Percentiles rank a stretch among this genome's conserved stretches.
These are phyloP conservation scores for Aristolochia californica DNA, from an alignment of 164 flowering plant species.

Conservation along the genomic window DNA sequence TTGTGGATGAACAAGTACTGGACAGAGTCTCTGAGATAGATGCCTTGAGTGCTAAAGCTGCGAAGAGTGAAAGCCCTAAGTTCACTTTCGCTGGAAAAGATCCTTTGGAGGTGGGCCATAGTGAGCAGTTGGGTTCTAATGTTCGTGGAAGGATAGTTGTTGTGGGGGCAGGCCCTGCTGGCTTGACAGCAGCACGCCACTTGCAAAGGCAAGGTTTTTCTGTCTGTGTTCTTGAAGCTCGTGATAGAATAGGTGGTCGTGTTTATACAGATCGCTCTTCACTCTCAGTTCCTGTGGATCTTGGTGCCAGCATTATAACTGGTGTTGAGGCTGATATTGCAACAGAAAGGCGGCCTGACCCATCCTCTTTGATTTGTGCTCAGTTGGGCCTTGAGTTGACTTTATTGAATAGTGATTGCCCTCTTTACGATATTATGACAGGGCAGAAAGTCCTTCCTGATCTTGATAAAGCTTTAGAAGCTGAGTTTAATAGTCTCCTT, in stretches of 20 bases:
- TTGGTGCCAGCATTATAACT: conserved; percentile 98
- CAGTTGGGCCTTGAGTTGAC: conserved; percentile 92
- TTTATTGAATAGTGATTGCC: conserved; percentile 89
- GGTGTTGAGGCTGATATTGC: conserved; percentile 98
- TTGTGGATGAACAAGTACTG: conserved; percentile 13
- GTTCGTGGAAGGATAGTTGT: conserved; percentile 49
- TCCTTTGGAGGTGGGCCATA: conserved; percentile 9
- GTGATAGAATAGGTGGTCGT: conserved; percentile 90
- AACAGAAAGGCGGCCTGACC: conserved; percentile 92
- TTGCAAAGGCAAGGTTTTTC: conserved; percentile 86
- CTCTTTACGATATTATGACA: conserved; percentile 81
- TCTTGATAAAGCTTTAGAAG: conserved; percentile 89
- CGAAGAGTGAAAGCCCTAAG: background rate
- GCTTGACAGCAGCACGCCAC: conserved; percentile 95
- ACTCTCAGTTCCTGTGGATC: conserved; percentile 96
- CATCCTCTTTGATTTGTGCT: conserved; percentile 86
- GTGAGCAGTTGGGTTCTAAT: conserved; percentile 22
- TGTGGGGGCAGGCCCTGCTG: conserved; percentile 98
- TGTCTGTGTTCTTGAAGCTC: conserved; percentile 83
- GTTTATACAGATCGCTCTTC: conserved; percentile 86
- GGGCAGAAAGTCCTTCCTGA: conserved; percentile 82
- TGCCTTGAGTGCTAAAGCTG: conserved; percentile 4
- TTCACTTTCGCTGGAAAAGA: conserved; percentile 12
- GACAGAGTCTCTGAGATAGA: conserved; percentile 13
- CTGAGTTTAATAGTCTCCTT: conserved; percentile 83